Evolutionary conservation across 768 basidiomycete genomes (phyloP), one percentile per base, ranked within the genome.

Genomic region (Melanogaster broomeanus): DNA sequence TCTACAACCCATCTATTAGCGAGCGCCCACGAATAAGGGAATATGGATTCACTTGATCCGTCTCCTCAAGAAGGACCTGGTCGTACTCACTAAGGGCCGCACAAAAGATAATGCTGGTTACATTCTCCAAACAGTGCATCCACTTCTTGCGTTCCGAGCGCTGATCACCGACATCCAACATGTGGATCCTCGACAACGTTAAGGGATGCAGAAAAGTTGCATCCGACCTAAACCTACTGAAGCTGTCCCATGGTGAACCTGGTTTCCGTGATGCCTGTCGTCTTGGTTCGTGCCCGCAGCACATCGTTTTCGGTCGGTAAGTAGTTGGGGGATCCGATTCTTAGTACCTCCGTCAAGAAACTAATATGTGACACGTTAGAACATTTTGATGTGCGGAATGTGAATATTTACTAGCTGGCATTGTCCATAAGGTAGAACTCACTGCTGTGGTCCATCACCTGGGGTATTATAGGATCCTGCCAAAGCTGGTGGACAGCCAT

Each of bases 391-490:
- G 34, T 21, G 9, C 22, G n/a, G n/a, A n/a, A n/a, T n/a, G n/a
- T n/a, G n/a, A n/a, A n/a, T 11, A 80, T 88, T 64, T 60, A 92
- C 90, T 96, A 96, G 39, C 77, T 77, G 0, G 95, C 95, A n/a
- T 84, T 90, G 65, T 97, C 95, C 92, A 95, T 96, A 13, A 97
- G 75, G 64, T 96, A 95, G 61, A 96, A 96, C 48, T 93, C 86
- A 64, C 75, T 82, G 18, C 75, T 73, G 56, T 85, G 83, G 27
- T 80, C 78, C 76, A 81, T 77, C 10, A 81, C 63, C 10, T 68
- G 66, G 3, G 63, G 51, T 1, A 84, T 81, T 46, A 86, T 78
- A 10, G 84, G 81, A 62, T 90, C 88, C 48, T 82, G 78, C 84
- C 85, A 86, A 1, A 90, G 69, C 38, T 87, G 73, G 52, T 80